These are phyloP conservation scores for Zelopaecilomyces penicillatus DNA, from an alignment of 2,329 filamentous ascomycete genomes.

Conservation along the genomic window DNA sequence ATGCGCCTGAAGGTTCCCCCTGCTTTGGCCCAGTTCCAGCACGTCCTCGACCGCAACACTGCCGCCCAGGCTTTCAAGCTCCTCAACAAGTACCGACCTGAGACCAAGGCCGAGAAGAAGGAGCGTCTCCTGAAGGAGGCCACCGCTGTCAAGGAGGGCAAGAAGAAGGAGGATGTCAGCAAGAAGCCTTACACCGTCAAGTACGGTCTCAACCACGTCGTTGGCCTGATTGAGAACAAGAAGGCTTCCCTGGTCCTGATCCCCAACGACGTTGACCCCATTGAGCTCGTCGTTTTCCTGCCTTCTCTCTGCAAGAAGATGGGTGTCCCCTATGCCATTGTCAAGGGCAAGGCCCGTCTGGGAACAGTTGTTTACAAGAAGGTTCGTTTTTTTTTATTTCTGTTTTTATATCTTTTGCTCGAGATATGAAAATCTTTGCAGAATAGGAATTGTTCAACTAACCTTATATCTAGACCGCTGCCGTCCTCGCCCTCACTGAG, in stretches of 20 bases:
- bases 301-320: slow-evolving; percentile 99
- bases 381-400: slow-evolving; percentile 38
- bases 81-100: slow-evolving; percentile 99
- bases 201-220: slow-evolving; percentile 99
- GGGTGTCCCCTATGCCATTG: slow-evolving; percentile 97
- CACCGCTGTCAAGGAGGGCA: slow-evolving; percentile 93
- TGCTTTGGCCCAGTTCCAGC: slow-evolving; percentile 94
- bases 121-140: slow-evolving; percentile 98
- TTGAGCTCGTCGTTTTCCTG: slow-evolving; percentile 98
- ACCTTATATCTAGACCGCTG: slow-evolving; percentile 62
- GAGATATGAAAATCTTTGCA: too few relatives aligned
- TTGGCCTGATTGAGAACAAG: slow-evolving; percentile 97
- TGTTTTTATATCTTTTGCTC: not conserved
- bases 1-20: slow-evolving; percentile 98
- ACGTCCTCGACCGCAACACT: slow-evolving; percentile 93
- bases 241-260: slow-evolving; percentile 98
- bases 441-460: not conserved
- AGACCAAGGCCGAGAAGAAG: slow-evolving; percentile 99
- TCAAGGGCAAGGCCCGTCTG: slow-evolving; percentile 99
- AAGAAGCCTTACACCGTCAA: slow-evolving; percentile 99
- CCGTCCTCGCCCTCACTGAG: slow-evolving; percentile 91
- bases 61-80: slow-evolving; percentile 98
- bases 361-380: slow-evolving; percentile 99
- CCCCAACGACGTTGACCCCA: slow-evolving; percentile 98
- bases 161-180: slow-evolving; percentile 99